Base-by-base conservation (phyloP, 2,329 filamentous ascomycete species). In the Penicillium italicum region DNA sequence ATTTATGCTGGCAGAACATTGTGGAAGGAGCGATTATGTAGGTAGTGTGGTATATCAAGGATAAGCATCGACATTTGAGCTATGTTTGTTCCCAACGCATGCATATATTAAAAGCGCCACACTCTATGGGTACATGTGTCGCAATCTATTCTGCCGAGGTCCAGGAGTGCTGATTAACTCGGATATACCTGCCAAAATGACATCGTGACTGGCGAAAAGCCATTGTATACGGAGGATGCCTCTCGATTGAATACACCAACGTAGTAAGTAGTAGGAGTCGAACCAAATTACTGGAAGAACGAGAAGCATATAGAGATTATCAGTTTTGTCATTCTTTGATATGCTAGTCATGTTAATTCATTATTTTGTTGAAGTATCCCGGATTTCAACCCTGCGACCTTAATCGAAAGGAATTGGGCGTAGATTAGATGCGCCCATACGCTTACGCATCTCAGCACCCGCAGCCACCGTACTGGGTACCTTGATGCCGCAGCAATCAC, bases 401-500 rank as follows among this genome's bases (percentile, higher is more conserved):
- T 72, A 79, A 64, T 79, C 76, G 61, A 79, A 79, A 6, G 76
- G 76, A 62, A 79, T 78, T 36, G 75, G 74, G 24, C 76, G 74
- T 55, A 99, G 73, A 90, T 91, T 81, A 38, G 77, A 80, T 16
- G 82, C 85, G 30, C 81, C 83, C 64, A 80, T 80, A 52, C 80
- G 81, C 78, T 95, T 97, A 79, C 84, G 87, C 81, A 89, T 87
- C 76, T 96, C 93, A 64, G 91, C 87, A 14, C 90, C 90, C 0
- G 94, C 95, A 28, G 92, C 95, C 55, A 97, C 82, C 50, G 91
- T 93, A 69, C 92, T 96, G 0, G 94, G 95, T 16, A 99, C 94
- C 66, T 96, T 93, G 74, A 99, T 99, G 26, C 94, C 94, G 71
- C 94, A 99, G 74, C 94, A 99, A 73, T 99, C 94, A 5, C 93